Evolutionary conservation across 305 asterid species (phyloP).

Genomic region (Fraxinus velutina): DNA sequence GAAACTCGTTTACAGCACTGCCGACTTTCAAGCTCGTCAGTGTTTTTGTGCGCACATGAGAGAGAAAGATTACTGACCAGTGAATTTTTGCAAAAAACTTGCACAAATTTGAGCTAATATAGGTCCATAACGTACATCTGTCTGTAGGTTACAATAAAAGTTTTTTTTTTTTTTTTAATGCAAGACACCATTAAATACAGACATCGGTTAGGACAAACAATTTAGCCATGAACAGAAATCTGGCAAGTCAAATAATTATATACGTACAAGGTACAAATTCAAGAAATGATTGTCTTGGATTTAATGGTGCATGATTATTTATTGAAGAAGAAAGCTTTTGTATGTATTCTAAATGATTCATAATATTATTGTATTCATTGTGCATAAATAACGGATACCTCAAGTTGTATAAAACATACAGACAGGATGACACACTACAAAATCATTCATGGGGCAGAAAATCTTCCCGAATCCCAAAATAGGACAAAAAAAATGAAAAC

Average conservation of each 20-base stretch:
- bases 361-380: neutral
- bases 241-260: neutral
- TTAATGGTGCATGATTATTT: neutral
- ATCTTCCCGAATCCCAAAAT: constrained; percentile 42
- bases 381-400: neutral
- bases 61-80: neutral
- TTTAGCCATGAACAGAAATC: neutral
- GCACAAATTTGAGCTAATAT: neutral
- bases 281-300: neutral
- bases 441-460: constrained; percentile 35
- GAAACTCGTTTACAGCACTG: neutral
- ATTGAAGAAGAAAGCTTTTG: neutral
- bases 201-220: neutral
- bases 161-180: neutral
- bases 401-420: constrained; percentile 16
- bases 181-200: neutral
- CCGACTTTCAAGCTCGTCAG: neutral
- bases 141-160: neutral
- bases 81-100: neutral
- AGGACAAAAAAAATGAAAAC: constrained; percentile 21
- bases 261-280: neutral
- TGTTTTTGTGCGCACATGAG: neutral
- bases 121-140: neutral
- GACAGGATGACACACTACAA: constrained; percentile 29
- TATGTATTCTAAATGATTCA: neutral